Evolutionary conservation across 169 alveolate species (phyloP).

Genomic region (Fabrea salina): DNA sequence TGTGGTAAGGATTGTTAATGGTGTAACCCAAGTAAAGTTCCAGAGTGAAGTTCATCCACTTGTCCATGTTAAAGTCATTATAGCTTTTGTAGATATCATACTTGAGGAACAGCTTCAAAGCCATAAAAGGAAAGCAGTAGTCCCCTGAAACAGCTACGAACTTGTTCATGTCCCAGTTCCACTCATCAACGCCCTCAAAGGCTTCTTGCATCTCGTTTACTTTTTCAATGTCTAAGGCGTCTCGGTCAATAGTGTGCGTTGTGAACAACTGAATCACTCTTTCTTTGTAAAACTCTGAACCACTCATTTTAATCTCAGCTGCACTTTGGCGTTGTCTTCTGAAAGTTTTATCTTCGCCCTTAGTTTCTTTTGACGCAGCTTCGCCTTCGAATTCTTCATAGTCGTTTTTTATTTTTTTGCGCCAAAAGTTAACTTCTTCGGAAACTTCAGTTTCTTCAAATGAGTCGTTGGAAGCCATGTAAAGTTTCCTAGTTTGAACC

Average conservation of each 20-base stretch:
- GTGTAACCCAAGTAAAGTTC: conserved; percentile 57
- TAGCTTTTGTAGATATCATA: conserved; percentile 3
- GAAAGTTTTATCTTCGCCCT: background rate
- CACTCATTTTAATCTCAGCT: background rate
- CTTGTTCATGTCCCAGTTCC: conserved; percentile 16
- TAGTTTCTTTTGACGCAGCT: background rate
- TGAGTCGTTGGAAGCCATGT: conserved; percentile 1
- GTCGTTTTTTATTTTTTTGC: background rate
- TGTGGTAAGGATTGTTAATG: conserved; percentile 71
- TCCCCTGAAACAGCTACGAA: background rate
- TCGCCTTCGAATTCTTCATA: conserved; percentile 11
- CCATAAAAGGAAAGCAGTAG: background rate
- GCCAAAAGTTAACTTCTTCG: background rate
- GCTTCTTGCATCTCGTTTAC: conserved; percentile 12
- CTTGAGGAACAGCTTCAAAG: background rate
- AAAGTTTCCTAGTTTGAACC: conserved; percentile 52
- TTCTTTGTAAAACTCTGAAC: background rate
- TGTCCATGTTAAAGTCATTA: conserved; percentile 19
- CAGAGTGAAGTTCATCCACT: background rate
- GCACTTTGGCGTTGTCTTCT: conserved; percentile 29
- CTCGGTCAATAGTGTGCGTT: background rate
- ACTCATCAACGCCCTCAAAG: conserved; percentile 28
- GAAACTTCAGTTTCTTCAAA: background rate
- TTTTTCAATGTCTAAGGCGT: conserved; percentile 10
- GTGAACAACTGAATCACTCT: background rate